A percentile compares a stretch with the other conserved stretches of the same genome.
Conservation (phyloP, 306 rosid genomes). For the Citrullus colocynthis region DNA sequence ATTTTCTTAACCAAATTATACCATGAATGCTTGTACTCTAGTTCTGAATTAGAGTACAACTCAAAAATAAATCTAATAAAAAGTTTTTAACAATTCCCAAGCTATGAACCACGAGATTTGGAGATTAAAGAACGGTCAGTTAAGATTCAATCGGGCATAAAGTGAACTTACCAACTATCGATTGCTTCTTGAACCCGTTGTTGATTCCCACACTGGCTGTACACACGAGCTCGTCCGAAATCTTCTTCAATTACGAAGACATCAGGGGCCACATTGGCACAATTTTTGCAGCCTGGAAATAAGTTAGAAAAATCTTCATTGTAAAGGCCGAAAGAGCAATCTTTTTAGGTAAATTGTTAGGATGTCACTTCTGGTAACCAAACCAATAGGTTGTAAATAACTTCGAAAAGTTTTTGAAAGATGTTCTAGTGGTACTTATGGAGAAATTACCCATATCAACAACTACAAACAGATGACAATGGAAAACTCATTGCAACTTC, state of each 20-base stretch:
- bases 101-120: not conserved
- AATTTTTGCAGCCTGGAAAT: slow-evolving; percentile 79
- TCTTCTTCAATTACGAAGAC: slow-evolving; percentile 84
- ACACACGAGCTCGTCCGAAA: slow-evolving; percentile 82
- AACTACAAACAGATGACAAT: not conserved
- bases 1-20: not conserved
- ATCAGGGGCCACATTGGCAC: slow-evolving; percentile 66
- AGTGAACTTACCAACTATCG: slow-evolving; percentile 60
- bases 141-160: not conserved
- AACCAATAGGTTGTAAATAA: not conserved
- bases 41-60: not conserved
- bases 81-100: not conserved
- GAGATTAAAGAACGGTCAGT: not conserved
- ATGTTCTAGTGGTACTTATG: not conserved
- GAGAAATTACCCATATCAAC: not conserved
- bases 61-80: not conserved
- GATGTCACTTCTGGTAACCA: not conserved
- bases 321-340: not conserved
- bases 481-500: not conserved
- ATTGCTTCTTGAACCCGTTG: slow-evolving; percentile 63
- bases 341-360: not conserved
- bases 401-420: not conserved
- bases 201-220: slow-evolving; percentile 47
- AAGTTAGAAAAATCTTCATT: not conserved
- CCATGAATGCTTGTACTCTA: not conserved